Evolutionary conservation across 495 filamentous ascomycete species (phyloP).

Genomic region (Xylaria acuta): DNA sequence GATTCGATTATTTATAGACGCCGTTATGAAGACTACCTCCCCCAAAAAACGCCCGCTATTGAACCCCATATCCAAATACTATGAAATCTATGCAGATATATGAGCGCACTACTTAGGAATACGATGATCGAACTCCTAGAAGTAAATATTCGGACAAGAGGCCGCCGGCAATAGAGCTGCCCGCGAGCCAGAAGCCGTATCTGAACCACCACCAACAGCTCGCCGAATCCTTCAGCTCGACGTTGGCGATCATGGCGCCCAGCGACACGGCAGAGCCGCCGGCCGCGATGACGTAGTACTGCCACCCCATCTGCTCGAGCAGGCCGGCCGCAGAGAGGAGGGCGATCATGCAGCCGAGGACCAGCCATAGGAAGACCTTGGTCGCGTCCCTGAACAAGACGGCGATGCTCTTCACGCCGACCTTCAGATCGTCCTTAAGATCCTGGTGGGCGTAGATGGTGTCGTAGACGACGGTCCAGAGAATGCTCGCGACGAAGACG

Average conservation of each 20-base stretch:
- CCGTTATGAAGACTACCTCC: neutral
- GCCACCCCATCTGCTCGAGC: conserved; percentile 33
- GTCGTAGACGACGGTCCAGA: conserved; percentile 51
- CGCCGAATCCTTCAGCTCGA: conserved; percentile 44
- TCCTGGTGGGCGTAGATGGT: conserved; percentile 55
- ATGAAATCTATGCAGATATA: neutral
- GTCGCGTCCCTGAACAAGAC: conserved; percentile 45
- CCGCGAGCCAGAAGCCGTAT: conserved; percentile 46
- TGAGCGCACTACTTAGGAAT: conserved; percentile 7
- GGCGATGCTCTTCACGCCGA: conserved; percentile 47
- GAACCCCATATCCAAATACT: neutral
- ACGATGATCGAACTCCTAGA: neutral
- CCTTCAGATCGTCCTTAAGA: conserved; percentile 43
- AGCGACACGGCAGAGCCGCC: conserved; percentile 41
- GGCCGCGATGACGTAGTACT: conserved; percentile 38
- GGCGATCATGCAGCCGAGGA: conserved; percentile 35
- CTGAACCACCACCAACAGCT: conserved; percentile 53
- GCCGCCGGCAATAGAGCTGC: conserved; percentile 40
- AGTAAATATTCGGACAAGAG: conserved; percentile 41
- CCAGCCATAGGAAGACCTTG: conserved; percentile 38
- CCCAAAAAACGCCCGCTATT: conserved; percentile 11
- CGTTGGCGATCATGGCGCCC: conserved; percentile 45
- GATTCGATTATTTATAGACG: neutral
- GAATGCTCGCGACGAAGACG: conserved; percentile 35
- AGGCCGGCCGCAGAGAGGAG: conserved; percentile 36